Evolutionary conservation across 495 filamentous ascomycete species (phyloP), one percentile per base, ranked within the genome.

Genomic region (Talaromyces ruber): DNA sequence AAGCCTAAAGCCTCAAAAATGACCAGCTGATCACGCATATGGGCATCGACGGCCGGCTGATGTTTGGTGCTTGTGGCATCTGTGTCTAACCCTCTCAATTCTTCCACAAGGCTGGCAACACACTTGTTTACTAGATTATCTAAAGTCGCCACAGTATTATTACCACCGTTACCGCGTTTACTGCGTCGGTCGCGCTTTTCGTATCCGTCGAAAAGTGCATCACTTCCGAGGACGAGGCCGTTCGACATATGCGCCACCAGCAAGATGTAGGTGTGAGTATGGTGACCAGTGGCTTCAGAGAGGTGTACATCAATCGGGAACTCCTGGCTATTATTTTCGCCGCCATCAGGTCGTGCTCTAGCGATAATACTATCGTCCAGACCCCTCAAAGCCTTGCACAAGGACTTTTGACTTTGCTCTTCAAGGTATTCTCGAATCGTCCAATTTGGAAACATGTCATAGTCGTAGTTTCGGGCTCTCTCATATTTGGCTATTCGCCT

Each of bases 11-110:
- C 88, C 68, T 95, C 90, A 66, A 93, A 95, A 3, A 94, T 79
- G 2, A 93, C 83, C 56, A 95, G 66, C 66, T 95, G 92, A 71
- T 95, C 92, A 70, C 89, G 82, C 69, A 93, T 82, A 65, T 85
- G 76, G 67, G 84, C 81, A 69, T 95, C 91, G 7, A 92, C 83
- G 60, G 73, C 75, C 0, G 74, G 65, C 43, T 63, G 68, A 47
- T 61, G 58, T 24, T 11, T 50, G 14, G 57, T 18, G 18, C 22
- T 57, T 5, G 30, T 16, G 18, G 9, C 18, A 52, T 45, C 11
- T 28, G 3, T 24, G 11, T 64, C 59, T 55, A 65, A 4, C 28
- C 59, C 70, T 8, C 67, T 63, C 6, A 90, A 67, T 66, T 92
- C 88, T 4, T 72, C 67, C 28, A 82, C 73, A 32, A 94, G 76